Percentiles rank a stretch among this genome's conserved stretches.
phyloP scores from a whole-genome alignment of 352 stramenopile species.

The Pythium brachiatum region DNA sequence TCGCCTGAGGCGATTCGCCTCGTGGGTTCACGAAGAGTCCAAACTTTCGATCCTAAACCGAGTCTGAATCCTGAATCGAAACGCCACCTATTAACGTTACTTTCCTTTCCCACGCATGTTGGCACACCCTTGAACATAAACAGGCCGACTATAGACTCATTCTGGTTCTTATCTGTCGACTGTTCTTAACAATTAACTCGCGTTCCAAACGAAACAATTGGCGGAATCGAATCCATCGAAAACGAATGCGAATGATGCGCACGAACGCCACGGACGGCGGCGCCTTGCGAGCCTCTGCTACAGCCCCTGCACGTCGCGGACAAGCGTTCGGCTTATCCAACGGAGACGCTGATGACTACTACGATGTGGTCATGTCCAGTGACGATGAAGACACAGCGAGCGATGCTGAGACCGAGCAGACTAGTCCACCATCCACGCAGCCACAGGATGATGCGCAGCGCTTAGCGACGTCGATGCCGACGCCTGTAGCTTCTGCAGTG shows the following conservation, averaged over 20 bases:
- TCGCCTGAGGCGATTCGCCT: too few species aligned
- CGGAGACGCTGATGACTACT: conserved; percentile 57
- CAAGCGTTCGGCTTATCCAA: conserved; percentile 15
- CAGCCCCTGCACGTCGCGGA: conserved; percentile 6
- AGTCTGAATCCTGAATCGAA: too few species aligned
- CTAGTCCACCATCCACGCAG: neutral
- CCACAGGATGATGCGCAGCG: conserved; percentile 18
- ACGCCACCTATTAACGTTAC: too few species aligned
- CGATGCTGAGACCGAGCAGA: conserved; percentile 26
- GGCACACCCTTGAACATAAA: neutral
- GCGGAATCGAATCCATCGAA: neutral
- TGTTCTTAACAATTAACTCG: neutral
- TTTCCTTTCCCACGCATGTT: too few species aligned
- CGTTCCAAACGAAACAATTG: neutral
- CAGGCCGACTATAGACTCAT: neutral
- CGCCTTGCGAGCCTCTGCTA: neutral
- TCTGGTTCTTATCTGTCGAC: neutral
- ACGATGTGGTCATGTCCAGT: conserved; percentile 49
- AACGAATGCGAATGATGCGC: neutral
- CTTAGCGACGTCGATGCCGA: conserved; percentile 2
- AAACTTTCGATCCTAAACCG: too few species aligned
- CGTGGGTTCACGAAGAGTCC: too few species aligned
- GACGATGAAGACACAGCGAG: conserved; percentile 44
- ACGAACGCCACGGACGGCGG: neutral
- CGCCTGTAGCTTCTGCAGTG: neutral